Percentiles rank a stretch among this genome's conserved stretches.
These are phyloP conservation scores for Rhodomyrtus psidioides DNA, from an alignment of 441 rosid species.

Conservation along the genomic window DNA sequence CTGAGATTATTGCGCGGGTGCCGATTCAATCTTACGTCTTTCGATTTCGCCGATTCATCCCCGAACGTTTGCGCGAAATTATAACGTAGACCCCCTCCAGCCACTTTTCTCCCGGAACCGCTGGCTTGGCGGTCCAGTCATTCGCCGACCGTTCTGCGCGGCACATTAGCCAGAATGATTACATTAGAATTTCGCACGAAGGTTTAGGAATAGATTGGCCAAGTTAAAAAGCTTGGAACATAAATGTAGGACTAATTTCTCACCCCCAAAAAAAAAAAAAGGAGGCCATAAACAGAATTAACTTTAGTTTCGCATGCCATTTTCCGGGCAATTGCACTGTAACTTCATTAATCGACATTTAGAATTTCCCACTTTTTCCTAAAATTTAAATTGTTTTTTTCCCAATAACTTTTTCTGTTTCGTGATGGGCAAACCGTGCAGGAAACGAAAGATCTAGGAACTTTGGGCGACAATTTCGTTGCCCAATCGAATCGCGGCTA, in stretches of 20 bases:
- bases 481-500: neutral
- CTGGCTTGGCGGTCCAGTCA: neutral
- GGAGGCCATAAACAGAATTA: neutral
- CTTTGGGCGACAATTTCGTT: neutral
- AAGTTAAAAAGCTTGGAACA: neutral
- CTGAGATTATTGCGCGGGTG: neutral
- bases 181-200: neutral
- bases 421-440: neutral
- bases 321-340: neutral
- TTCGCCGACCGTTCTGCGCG: neutral
- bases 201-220: neutral
- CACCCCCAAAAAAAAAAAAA: neutral
- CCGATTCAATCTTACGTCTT: accelerated
- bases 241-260: neutral
- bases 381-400: neutral
- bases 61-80: neutral
- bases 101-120: neutral
- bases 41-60: too few relatives aligned
- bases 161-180: accelerated
- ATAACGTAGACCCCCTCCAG: accelerated
- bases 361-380: neutral
- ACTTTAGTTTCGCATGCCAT: neutral
- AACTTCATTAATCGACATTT: neutral
- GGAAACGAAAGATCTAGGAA: neutral
- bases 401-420: neutral